Conservation (phyloP, 306 rosid genomes). For the Chamaecrista fasciculata region DNA sequence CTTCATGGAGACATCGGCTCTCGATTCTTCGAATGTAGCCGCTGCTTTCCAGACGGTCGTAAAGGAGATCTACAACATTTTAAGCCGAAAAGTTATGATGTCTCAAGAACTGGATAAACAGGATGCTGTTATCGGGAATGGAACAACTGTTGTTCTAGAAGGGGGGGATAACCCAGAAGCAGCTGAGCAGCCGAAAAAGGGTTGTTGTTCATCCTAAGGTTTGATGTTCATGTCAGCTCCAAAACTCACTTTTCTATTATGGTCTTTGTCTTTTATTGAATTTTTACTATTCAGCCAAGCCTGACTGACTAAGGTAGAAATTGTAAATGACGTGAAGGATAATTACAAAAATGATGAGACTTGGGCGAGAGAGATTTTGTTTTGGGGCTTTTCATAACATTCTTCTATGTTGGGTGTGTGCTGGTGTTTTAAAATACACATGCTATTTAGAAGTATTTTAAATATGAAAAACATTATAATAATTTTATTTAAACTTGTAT, state of each 20-base stretch:
- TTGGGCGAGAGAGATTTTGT: not conserved
- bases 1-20: constrained; percentile 97
- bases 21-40: constrained; percentile 85
- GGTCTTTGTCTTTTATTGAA: not conserved
- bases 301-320: constrained; percentile 23
- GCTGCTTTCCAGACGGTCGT: constrained; percentile 93
- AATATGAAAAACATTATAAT: not conserved
- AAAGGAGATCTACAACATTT: constrained; percentile 84
- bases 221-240: constrained; percentile 25
- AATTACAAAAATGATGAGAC: not conserved
- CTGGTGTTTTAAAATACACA: not conserved
- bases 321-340: constrained; percentile 5
- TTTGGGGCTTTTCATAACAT: not conserved
- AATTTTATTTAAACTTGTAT: not conserved
- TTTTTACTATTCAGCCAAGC: constrained; percentile 26
- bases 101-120: constrained; percentile 79
- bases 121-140: constrained; percentile 61
- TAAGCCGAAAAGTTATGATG: constrained; percentile 90
- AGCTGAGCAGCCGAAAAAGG: constrained; percentile 41
- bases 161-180: constrained; percentile 48
- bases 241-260: constrained; percentile 3
- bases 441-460: not conserved
- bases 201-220: constrained; percentile 77
- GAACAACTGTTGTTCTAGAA: constrained; percentile 74
- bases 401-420: not conserved